These are phyloP conservation scores for Schrenkiella parvula DNA, from an alignment of 345 rosid species.

Conservation along the genomic window DNA sequence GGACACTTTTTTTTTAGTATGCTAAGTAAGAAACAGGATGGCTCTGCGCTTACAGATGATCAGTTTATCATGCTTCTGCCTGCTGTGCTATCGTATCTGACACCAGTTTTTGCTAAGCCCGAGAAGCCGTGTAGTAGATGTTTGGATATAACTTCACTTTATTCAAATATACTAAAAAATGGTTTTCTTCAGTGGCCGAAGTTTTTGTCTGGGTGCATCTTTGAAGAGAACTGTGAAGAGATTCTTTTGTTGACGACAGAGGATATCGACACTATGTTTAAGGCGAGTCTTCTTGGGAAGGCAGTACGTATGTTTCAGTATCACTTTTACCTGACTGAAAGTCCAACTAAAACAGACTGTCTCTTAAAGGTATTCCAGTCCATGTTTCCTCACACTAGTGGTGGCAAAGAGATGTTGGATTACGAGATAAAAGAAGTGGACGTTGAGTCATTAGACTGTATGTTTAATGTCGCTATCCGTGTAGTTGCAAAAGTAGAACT, in stretches of 20 bases:
- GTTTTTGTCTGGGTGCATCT: conserved; percentile 50
- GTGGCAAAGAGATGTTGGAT: conserved; percentile 51
- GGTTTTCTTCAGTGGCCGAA: conserved; percentile 57
- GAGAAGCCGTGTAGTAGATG: conserved; percentile 40
- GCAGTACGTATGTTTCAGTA: conserved; percentile 56
- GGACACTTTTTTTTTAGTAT: conserved; percentile 45
- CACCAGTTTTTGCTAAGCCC: conserved; percentile 40
- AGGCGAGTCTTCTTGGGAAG: conserved; percentile 68
- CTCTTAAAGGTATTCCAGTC: conserved; percentile 52
- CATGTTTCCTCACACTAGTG: conserved; percentile 36
- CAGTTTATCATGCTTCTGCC: conserved; percentile 71
- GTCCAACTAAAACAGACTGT: conserved; percentile 40
- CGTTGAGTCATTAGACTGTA: conserved; percentile 39
- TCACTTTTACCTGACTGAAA: conserved; percentile 50
- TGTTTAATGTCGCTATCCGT: conserved; percentile 51
- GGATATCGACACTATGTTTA: conserved; percentile 48
- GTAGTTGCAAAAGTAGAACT: conserved; percentile 59
- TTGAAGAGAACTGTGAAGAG: conserved; percentile 58
- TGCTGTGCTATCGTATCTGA: conserved; percentile 52
- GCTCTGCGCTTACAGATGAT: conserved; percentile 44
- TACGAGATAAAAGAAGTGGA: conserved; percentile 44
- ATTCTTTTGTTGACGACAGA: conserved; percentile 43
- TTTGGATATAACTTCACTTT: conserved; percentile 46
- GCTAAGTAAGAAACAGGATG: conserved; percentile 33
- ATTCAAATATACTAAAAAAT: conserved; percentile 50